Percentiles rank a stretch among this genome's conserved stretches.
These are phyloP conservation scores for Debaryomyces prosopidis DNA, from an alignment of 805 yeast genomes.

Conservation along the genomic window DNA sequence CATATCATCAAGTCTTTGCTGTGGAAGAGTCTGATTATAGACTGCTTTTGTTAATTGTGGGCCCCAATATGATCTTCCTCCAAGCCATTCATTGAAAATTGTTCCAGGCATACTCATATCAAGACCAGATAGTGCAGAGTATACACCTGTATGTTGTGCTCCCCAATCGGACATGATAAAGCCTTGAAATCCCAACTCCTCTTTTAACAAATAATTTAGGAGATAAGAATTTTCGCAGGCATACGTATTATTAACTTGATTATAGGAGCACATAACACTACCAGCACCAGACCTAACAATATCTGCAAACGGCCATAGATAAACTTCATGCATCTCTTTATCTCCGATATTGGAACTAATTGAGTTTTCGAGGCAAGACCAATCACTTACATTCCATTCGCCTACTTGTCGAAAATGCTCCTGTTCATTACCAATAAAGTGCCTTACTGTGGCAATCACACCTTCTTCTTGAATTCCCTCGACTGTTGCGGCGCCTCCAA, in stretches of 20 bases:
- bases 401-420: slow-evolving; percentile 57
- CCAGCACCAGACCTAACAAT: slow-evolving; percentile 61
- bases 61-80: slow-evolving; percentile 59
- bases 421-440: slow-evolving; percentile 62
- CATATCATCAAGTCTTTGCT: slow-evolving; percentile 60
- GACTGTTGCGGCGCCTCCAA: slow-evolving; percentile 51
- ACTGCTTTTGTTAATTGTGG: slow-evolving; percentile 55
- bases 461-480: slow-evolving; percentile 60
- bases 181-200: slow-evolving; percentile 66
- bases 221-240: slow-evolving; percentile 61
- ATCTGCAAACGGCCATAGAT: slow-evolving; percentile 68
- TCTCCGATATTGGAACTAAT: slow-evolving; percentile 59
- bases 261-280: slow-evolving; percentile 62
- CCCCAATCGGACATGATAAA: slow-evolving; percentile 69
- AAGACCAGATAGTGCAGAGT: slow-evolving; percentile 56
- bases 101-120: slow-evolving; percentile 72
- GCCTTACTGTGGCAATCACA: slow-evolving; percentile 57
- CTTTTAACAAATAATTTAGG: slow-evolving; percentile 55
- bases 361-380: slow-evolving; percentile 42
- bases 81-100: slow-evolving; percentile 50
- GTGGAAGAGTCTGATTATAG: slow-evolving; percentile 55
- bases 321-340: slow-evolving; percentile 60
- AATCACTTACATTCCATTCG: slow-evolving; percentile 49
- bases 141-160: slow-evolving; percentile 61
- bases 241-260: slow-evolving; percentile 54